Percentiles rank a stretch among this genome's conserved stretches.
Conservation (phyloP, 2,329 filamentous ascomycete species). For the Aspergillus caelatus region DNA sequence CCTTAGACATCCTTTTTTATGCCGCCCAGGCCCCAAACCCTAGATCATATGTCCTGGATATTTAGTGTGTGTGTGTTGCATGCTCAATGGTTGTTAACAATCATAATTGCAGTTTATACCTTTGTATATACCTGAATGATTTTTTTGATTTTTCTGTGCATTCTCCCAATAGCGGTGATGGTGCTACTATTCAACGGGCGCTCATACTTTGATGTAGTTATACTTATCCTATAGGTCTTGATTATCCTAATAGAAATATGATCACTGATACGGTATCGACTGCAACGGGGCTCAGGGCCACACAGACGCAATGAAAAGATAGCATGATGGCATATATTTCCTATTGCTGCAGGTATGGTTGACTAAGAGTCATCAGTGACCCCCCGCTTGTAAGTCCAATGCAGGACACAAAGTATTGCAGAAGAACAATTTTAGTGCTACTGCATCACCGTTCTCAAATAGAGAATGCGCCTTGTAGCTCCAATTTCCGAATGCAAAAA, state of each 20-base stretch:
- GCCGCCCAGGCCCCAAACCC: too few species aligned
- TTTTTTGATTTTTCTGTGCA: not conserved
- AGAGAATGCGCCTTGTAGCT: not conserved
- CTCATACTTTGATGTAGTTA: too few species aligned
- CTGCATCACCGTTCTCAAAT: not conserved
- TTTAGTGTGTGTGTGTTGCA: not conserved
- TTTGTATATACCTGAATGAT: not conserved
- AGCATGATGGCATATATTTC: not conserved
- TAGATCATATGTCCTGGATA: not conserved
- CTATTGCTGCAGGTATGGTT: not conserved
- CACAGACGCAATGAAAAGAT: not conserved
- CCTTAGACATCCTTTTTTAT: too few species aligned
- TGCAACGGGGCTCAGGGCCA: not conserved
- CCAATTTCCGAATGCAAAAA: not conserved
- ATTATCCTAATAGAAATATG: not conserved
- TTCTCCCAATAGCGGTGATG: not conserved
- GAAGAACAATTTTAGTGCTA: not conserved
- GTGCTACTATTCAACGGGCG: too few species aligned
- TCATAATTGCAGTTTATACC: not conserved
- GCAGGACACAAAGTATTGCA: not conserved
- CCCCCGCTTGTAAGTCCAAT: not conserved
- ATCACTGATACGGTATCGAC: not conserved
- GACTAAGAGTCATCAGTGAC: not conserved
- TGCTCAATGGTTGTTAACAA: not conserved
- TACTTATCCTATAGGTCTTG: not conserved